Base-by-base conservation (phyloP, 1,139 yeast genomes). In the Taphrina pruni region DNA sequence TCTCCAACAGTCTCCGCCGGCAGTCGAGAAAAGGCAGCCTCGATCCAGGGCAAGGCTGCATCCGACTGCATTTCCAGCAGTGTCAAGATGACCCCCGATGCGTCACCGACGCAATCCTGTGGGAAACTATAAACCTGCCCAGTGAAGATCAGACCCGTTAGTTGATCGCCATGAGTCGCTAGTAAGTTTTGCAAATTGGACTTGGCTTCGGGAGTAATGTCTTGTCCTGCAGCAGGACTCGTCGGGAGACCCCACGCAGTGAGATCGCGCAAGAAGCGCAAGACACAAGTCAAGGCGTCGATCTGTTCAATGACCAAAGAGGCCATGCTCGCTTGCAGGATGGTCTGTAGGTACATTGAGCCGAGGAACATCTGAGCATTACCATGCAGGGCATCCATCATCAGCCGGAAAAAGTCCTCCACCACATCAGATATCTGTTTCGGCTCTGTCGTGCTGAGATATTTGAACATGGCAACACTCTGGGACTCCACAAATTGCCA, bases 351-450 rank as follows among this genome's bases (percentile, higher is more conserved):
- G 57, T 90, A 77, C 21, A 84, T 86, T n/a, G 82, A 80, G 12
- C 83, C 79, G 20, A 90, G 83, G 70, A 90, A 83, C 73, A 86
- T 83, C 69, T 84, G 81, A 0, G 97, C 96, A 77, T 84, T 90
- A 77, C 85, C 90, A 88, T 89, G 88, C 69, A 91, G 79, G 65
- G 92, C 81, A 76, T 94, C 98, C 72, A 85, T 83, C 79, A 88
- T 82, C 88, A 93, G 88, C 71, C 95, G 83, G 83, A 88, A 92
- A 76, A 89, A 93, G 80, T 93, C 97, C 78, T 93, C 97, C 69
- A 93, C 81, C 48, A 90, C 74, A 77, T 91, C 97, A 17, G 94
- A 90, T 51, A 84, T 84, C 73, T 81, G 84, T 66, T 80, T 80
- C 54, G 79, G 76, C 56, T 73, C 72, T 2, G 75, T 70, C 32